Base-by-base conservation (phyloP, 306 rosid genomes). In the Malus orientalis region DNA sequence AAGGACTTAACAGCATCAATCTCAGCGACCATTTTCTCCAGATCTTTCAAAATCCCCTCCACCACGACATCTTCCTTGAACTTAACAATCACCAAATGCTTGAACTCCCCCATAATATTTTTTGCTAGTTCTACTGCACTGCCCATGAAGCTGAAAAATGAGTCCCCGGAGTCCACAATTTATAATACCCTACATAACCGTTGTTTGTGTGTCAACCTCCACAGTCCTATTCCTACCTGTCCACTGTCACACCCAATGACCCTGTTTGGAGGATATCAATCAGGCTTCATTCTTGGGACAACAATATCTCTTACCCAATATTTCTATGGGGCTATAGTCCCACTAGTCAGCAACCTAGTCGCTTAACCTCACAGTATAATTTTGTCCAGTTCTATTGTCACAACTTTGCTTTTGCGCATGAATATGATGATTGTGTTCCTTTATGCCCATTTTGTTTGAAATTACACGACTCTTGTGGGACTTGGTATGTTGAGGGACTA, bases 51-150 rank as follows among this genome's bases (percentile, higher is more conserved):
- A 49, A 95, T 80, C 13, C 90, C 97, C 18, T 92, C 92, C n/a
- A 89, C 96, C 5, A 2, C 80, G 6, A 83, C 93, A 67, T 88
- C 93, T 60, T 85, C 90, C 84, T 95, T 95, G 85, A 95, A 95
- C 93, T 89, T 90, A 8, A 83, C 97, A 55, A 90, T 83, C 9
- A 95, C 97, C 79, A 92, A 75, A 83, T 92, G 98, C 80, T 95
- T 92, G 84, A 89, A 95, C 61, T 83, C 97, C 14, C 84, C 97
- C 97, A 87, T 92, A 74, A 73, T 78, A 11, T 16, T 60, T 11
- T 22, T 57, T 20, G 32, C 69, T 30, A 30, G 5, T 33, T 33
- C 68, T 5, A 57, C 33, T 15, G 42, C 45, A 71, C 73, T 25
- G 45, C 59, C 15, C 45, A 44, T 81, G 87, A 82, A 76, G 74